Evolutionary conservation across 345 rosid species (phyloP), one percentile per base, ranked within the genome.

Genomic region (Syzygium grande): DNA sequence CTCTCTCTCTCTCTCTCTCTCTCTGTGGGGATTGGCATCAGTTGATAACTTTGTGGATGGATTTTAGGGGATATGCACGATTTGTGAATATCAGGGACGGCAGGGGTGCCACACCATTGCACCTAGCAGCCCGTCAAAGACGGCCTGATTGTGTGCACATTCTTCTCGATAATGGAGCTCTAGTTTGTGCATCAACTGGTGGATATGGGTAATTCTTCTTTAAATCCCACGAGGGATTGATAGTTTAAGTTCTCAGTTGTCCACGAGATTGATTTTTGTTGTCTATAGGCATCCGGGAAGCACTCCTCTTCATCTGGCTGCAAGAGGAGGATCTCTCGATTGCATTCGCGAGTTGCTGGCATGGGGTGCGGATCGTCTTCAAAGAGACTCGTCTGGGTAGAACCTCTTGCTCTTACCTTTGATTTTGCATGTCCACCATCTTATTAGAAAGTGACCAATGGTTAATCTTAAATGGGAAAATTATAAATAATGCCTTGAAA

Each of bases 281-380:
- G 84, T 87, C 89, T 91, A 61, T 91, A 98, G 99, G 52, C 94
- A 87, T 85, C 97, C 98, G 2, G 99, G 98, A 34, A 97, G 98
- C 88, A 96, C 99, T 85, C 98, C 99, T 92, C 99, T 98, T 90
- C 99, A 97, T 92, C 92, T 98, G 89, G 99, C 99, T 55, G 99
- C 99, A 43, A 93, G 99, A 92, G 98, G 98, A 1, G 99, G 99
- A 77, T 98, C 99, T 90, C 95, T 96, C 27, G 99, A 96, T 88
- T 98, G 99, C 87, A 93, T 95, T 53, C 96, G 98, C 5, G 95
- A 93, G 52, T 91, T 98, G 92, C 94, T 98, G 88, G 99, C 99
- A 11, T 97, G 99, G 98, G 99, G 99, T 86, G 99, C 99, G 23
- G 98, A 98, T 94, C 98, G 99, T 87, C 93, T 91, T 90, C 99